Percentiles rank a stretch among this genome's conserved stretches.
Conservation (phyloP, 768 basidiomycete genomes). For the Boletales sp. region DNA sequence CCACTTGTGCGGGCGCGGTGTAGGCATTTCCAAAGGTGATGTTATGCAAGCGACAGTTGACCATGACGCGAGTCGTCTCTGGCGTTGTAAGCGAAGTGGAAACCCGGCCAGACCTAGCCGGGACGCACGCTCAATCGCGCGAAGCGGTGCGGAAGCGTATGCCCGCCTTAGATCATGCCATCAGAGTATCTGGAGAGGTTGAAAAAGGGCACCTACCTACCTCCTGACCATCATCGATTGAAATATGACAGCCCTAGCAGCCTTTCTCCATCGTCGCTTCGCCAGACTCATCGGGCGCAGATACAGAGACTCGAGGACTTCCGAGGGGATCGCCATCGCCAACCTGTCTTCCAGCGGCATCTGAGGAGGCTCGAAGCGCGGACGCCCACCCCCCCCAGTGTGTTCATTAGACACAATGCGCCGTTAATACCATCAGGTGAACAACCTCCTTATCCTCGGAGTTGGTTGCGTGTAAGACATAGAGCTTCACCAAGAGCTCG, state of each 20-base stretch:
- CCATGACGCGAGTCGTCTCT: slow-evolving; percentile 30
- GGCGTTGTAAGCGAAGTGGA: slow-evolving; percentile 24
- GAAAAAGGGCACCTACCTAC: slow-evolving; percentile 31
- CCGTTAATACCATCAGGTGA: slow-evolving; percentile 42
- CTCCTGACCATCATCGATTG: too few relatives aligned
- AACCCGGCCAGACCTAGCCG: slow-evolving; percentile 33
- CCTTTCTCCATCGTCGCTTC: slow-evolving; percentile 43
- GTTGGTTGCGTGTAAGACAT: slow-evolving; percentile 35
- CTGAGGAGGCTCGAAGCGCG: neutral
- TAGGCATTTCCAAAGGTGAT: slow-evolving; percentile 52
- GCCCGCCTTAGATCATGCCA: slow-evolving; percentile 49
- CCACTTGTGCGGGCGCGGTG: slow-evolving; percentile 50
- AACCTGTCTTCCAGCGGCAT: slow-evolving; percentile 35
- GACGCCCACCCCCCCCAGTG: slow-evolving; percentile 22
- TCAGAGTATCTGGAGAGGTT: neutral
- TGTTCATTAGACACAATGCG: slow-evolving; percentile 42
- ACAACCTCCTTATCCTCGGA: slow-evolving; percentile 30
- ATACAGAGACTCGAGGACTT: slow-evolving; percentile 33
- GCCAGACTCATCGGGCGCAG: slow-evolving; percentile 30
- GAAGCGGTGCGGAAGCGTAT: slow-evolving; percentile 46
- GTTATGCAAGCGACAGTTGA: slow-evolving; percentile 38
- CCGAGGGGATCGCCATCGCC: slow-evolving; percentile 37
- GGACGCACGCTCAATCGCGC: slow-evolving; percentile 34
- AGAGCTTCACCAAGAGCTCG: slow-evolving; percentile 39
- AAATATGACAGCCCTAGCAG: slow-evolving; percentile 38